Conservation (phyloP, 176 grass and related monocot genomes). For the Triticum monococcum region DNA sequence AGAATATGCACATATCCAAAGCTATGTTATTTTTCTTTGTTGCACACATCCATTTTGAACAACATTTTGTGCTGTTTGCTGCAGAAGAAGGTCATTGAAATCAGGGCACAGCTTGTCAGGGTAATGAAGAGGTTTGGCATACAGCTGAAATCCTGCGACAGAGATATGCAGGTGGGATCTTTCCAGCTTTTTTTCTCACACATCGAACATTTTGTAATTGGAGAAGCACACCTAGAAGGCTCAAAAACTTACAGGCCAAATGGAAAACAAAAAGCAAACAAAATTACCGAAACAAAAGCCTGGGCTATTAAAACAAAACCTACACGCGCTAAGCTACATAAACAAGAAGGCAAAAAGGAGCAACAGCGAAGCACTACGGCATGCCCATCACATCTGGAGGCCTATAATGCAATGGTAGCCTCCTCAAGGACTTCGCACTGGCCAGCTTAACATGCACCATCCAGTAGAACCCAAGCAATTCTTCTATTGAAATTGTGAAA, state of each 20-base stretch:
- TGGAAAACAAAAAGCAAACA: neutral
- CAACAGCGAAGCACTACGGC: neutral
- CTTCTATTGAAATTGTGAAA: too few species aligned
- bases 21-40: conserved; percentile 2
- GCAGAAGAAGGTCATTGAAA: conserved; percentile 94
- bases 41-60: conserved; percentile 1
- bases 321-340: neutral
- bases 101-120: conserved; percentile 82
- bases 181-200: neutral
- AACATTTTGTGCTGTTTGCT: conserved; percentile 28
- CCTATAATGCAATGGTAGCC: neutral
- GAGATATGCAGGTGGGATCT: conserved; percentile 70
- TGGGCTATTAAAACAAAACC: neutral
- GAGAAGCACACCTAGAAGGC: neutral
- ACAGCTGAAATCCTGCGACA: conserved; percentile 79
- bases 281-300: neutral
- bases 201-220: neutral
- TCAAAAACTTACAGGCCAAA: neutral
- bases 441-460: neutral
- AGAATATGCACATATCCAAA: conserved; percentile 16
- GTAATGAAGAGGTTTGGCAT: conserved; percentile 73
- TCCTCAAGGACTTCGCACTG: neutral
- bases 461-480: too few species aligned
- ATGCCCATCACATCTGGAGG: too few species aligned
- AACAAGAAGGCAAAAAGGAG: neutral